These are phyloP conservation scores for Blastocystis sp. DNA, from an alignment of 352 stramenopile genomes.

Conservation along the genomic window DNA sequence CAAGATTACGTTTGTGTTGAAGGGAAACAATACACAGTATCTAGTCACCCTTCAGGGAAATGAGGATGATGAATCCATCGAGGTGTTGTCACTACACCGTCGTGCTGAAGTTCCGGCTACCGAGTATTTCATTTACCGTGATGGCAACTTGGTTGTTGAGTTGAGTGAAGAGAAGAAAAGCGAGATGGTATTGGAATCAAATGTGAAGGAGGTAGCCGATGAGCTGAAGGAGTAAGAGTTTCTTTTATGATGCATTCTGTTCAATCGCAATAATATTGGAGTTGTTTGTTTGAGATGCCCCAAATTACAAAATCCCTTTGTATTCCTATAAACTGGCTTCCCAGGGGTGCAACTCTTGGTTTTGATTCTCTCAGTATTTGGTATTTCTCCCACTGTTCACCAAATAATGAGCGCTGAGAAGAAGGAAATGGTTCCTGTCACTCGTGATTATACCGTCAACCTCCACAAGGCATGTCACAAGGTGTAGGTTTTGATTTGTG, in stretches of 20 bases:
- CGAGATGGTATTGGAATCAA: not conserved
- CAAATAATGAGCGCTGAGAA: constrained; percentile 56
- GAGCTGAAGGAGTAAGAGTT: not conserved
- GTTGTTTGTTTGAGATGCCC: too few relatives aligned
- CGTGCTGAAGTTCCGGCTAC: not conserved
- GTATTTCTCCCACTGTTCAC: constrained; percentile 19
- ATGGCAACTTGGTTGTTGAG: not conserved
- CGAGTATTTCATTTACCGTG: constrained; percentile 25
- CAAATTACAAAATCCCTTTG: too few relatives aligned
- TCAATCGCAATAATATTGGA: too few relatives aligned
- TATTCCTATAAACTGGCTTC: not conserved
- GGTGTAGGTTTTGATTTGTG: constrained; percentile 67
- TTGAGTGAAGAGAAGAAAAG: not conserved
- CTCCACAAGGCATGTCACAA: constrained; percentile 90
- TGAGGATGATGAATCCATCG: not conserved
- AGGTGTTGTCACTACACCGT: constrained; percentile 25
- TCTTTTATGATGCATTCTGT: not conserved
- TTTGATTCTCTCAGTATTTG: constrained; percentile 17
- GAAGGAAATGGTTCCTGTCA: constrained; percentile 71
- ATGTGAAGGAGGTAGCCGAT: not conserved
- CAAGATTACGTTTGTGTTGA: constrained; percentile 13
- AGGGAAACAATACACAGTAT: not conserved
- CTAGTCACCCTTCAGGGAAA: constrained; percentile 1
- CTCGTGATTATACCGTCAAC: constrained; percentile 95
- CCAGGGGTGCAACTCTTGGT: not conserved